A percentile compares a stretch with the other conserved stretches of the same genome.
These are phyloP conservation scores for Emericellopsis terricola DNA, from an alignment of 495 filamentous ascomycete genomes.

Conservation along the genomic window DNA sequence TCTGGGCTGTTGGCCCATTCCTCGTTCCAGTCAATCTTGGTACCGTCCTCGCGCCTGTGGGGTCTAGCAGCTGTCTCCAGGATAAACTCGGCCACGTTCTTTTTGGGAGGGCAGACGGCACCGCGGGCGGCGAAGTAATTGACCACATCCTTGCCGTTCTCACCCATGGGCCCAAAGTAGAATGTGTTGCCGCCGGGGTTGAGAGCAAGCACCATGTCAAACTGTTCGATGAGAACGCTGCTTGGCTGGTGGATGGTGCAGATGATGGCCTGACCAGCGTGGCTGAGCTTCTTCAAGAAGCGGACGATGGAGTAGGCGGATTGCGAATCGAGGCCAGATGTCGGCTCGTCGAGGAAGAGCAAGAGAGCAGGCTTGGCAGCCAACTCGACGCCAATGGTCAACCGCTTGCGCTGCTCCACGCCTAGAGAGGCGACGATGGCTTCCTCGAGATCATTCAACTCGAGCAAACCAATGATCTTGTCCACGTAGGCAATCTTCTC, in stretches of 20 bases:
- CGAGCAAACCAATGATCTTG: slow-evolving; percentile 69
- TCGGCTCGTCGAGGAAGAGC: slow-evolving; percentile 66
- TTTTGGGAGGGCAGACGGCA: slow-evolving; percentile 45
- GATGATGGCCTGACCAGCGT: slow-evolving; percentile 61
- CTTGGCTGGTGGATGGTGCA: slow-evolving; percentile 68
- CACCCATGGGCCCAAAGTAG: slow-evolving; percentile 47
- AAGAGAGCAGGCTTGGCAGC: slow-evolving; percentile 66
- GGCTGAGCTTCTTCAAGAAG: slow-evolving; percentile 68
- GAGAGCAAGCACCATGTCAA: slow-evolving; percentile 39
- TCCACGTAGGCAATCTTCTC: slow-evolving; percentile 76
- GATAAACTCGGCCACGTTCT: slow-evolving; percentile 73
- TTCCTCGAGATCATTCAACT: slow-evolving; percentile 64
- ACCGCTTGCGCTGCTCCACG: slow-evolving; percentile 50
- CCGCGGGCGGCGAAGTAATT: slow-evolving; percentile 40
- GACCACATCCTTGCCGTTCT: slow-evolving; percentile 24
- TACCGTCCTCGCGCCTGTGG: slow-evolving; percentile 47
- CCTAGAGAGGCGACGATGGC: slow-evolving; percentile 60
- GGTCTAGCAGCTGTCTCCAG: slow-evolving; percentile 62
- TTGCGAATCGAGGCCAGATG: slow-evolving; percentile 72
- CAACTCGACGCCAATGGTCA: slow-evolving; percentile 86
- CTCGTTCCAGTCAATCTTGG: slow-evolving; percentile 52
- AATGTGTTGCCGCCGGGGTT: slow-evolving; percentile 50
- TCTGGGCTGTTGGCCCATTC: slow-evolving; percentile 62
- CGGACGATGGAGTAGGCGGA: slow-evolving; percentile 65
- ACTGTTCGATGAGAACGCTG: slow-evolving; percentile 44